Evolutionary conservation across 2,329 filamentous ascomycete species (phyloP).

Genomic region (Ophiostoma perfectum): DNA sequence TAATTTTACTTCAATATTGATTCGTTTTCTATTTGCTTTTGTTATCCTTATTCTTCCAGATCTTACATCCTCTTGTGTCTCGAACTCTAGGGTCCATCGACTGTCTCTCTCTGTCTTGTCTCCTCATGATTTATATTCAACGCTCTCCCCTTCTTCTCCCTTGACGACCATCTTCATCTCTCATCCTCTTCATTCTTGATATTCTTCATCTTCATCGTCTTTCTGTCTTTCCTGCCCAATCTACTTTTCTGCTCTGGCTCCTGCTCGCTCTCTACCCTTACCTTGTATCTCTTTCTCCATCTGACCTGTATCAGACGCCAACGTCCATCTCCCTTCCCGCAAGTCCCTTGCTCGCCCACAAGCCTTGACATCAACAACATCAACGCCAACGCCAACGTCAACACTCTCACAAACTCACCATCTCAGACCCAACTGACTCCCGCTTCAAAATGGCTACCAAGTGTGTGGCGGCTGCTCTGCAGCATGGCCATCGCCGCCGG

Average conservation of each 20-base stretch:
- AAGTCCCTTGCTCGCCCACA: not conserved
- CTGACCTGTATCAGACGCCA: not conserved
- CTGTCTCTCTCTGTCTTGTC: constrained; percentile 11
- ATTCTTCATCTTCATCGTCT: constrained; percentile 16
- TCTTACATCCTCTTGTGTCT: not conserved
- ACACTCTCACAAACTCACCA: not conserved
- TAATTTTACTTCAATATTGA: constrained; percentile 6
- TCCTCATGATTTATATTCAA: constrained; percentile 22
- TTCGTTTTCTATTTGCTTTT: constrained; percentile 24
- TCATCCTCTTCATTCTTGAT: constrained; percentile 13
- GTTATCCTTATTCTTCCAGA: not conserved
- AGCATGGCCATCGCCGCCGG: constrained; percentile 20
- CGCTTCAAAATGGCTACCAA: constrained; percentile 20
- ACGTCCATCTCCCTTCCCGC: not conserved
- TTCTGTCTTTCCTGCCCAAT: not conserved
- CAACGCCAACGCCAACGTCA: not conserved
- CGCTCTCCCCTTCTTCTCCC: constrained; percentile 16
- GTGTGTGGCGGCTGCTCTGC: constrained; percentile 16
- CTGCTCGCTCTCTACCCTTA: not conserved
- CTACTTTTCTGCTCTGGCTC: not conserved
- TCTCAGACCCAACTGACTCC: not conserved
- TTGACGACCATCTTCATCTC: constrained; percentile 20
- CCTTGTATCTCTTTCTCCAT: not conserved
- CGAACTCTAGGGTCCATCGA: not conserved
- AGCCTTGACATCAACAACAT: not conserved